A percentile compares a stretch with the other conserved stretches of the same genome.
Evolutionary conservation across 2,329 filamentous ascomycete species (phyloP).

Genomic region (Hypoxylon sp.): DNA sequence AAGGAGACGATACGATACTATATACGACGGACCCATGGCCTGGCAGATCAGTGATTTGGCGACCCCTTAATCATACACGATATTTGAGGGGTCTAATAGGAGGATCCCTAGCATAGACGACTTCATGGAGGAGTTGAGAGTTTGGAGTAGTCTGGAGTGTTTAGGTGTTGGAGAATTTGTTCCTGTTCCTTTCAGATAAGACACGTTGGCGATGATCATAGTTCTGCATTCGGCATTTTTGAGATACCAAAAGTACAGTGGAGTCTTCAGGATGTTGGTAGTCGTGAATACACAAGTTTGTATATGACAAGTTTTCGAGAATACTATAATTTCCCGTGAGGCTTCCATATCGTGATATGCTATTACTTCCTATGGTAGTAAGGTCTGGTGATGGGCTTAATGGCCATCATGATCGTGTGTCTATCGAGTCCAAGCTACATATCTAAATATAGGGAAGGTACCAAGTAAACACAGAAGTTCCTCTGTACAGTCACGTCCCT

Average conservation of each 20-base stretch:
- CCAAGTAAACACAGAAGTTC: background rate
- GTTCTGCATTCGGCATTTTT: slow-evolving; percentile 17
- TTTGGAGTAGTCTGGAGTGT: slow-evolving; percentile 1
- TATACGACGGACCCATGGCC: background rate
- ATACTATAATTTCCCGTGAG: background rate
- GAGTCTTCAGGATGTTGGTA: background rate
- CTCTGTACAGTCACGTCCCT: background rate
- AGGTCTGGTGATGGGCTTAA: background rate
- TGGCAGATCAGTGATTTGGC: background rate
- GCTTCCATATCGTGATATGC: background rate
- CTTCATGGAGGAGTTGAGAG: slow-evolving; percentile 9
- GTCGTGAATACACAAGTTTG: slow-evolving; percentile 4
- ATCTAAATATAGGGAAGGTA: background rate
- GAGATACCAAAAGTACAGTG: slow-evolving; percentile 23
- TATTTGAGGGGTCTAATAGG: background rate
- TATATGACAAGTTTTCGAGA: background rate
- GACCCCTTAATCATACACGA: background rate
- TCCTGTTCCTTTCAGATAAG: background rate
- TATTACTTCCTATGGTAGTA: background rate
- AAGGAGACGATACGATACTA: background rate
- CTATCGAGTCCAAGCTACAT: background rate
- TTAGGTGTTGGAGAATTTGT: background rate
- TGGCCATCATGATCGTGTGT: background rate
- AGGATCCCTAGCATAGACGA: slow-evolving; percentile 1
- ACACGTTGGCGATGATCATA: background rate